Conservation (phyloP, 306 rosid species). For the Trifolium repens region DNA sequence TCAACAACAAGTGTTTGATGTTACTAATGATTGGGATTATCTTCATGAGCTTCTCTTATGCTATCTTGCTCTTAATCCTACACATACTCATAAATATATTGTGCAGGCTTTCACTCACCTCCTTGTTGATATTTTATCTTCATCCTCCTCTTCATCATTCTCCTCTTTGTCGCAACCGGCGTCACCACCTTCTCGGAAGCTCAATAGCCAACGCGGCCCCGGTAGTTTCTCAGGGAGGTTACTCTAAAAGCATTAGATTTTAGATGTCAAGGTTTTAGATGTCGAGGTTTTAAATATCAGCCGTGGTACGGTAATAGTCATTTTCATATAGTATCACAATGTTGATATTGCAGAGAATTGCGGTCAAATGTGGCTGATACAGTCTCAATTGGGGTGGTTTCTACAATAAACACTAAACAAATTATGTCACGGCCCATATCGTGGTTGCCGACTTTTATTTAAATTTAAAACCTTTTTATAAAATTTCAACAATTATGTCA, state of each 20-base stretch:
- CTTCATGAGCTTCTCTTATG: constrained; percentile 80
- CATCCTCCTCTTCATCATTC: constrained; percentile 31
- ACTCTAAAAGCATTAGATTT: neutral
- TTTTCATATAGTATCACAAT: neutral
- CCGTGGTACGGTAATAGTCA: neutral
- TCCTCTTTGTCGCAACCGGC: neutral
- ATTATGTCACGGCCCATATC: neutral
- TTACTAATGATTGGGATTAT: constrained; percentile 63
- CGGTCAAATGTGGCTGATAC: no score
- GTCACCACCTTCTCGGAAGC: constrained; percentile 23
- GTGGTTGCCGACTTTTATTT: no score
- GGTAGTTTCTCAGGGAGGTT: constrained; percentile 38
- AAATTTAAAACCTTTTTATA: no score
- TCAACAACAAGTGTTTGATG: constrained; percentile 46
- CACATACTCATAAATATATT: constrained; percentile 72
- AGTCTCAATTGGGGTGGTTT: neutral
- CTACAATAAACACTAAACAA: neutral
- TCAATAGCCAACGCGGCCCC: constrained; percentile 42
- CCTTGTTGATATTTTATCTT: constrained; percentile 50
- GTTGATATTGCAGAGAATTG: neutral
- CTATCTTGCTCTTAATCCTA: constrained; percentile 77
- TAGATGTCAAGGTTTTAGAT: neutral
- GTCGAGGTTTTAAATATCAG: neutral
- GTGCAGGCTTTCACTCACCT: constrained; percentile 85
- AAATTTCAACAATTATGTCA: no score